Evolutionary conservation across 2,329 filamentous ascomycete genomes (phyloP).

Genomic region (Lasiodiplodia gonubiensis): DNA sequence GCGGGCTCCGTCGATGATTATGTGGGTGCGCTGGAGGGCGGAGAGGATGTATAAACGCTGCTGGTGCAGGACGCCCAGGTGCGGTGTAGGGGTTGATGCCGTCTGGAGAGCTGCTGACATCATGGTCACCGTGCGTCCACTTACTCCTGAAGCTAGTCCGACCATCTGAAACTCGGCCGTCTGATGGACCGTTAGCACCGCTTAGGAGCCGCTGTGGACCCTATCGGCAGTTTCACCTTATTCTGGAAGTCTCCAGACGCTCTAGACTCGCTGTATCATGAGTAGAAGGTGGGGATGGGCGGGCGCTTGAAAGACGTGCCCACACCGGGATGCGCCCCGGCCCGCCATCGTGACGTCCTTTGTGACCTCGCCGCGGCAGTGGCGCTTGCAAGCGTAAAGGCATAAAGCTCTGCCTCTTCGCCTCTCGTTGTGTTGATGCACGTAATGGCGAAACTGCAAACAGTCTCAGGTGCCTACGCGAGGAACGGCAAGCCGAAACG

Average conservation of each 20-base stretch:
- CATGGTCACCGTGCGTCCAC: constrained; percentile 20
- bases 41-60: constrained; percentile 28
- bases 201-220: constrained; percentile 14
- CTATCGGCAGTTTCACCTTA: constrained; percentile 22
- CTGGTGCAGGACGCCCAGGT: constrained; percentile 22
- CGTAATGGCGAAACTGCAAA: constrained; percentile 14
- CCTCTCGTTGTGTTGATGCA: background rate
- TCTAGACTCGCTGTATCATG: constrained; percentile 16
- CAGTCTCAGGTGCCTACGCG: background rate
- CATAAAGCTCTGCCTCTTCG: background rate
- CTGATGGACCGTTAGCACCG: constrained; percentile 11
- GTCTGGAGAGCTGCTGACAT: constrained; percentile 26
- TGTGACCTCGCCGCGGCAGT: background rate
- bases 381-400: constrained; percentile 11
- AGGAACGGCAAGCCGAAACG: background rate
- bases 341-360: background rate
- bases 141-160: constrained; percentile 21
- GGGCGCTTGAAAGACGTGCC: constrained; percentile 8
- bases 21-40: constrained; percentile 18
- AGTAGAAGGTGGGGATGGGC: constrained; percentile 4
- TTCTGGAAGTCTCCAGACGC: constrained; percentile 15
- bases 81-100: constrained; percentile 18
- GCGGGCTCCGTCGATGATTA: constrained; percentile 19
- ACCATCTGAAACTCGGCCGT: constrained; percentile 22
- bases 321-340: background rate